A percentile compares a stretch with the other conserved stretches of the same genome.
phyloP scores from a whole-genome alignment of 2,329 filamentous ascomycete genomes.

The Hypoxylon sp. region DNA sequence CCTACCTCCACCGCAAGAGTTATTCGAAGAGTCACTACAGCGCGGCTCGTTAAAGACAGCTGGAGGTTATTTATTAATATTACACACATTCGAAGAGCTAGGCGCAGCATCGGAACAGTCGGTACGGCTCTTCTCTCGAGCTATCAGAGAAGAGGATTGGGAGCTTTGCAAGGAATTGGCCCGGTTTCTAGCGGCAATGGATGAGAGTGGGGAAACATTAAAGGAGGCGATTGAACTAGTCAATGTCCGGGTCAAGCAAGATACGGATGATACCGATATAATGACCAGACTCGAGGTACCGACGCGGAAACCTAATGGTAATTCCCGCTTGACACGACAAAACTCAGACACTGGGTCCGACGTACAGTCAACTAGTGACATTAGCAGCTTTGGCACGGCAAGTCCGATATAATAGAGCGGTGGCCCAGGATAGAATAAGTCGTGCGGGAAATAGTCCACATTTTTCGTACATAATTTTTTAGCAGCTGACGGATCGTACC shows the following conservation, averaged over 20 bases:
- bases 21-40: slow-evolving; percentile 93
- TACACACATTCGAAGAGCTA: slow-evolving; percentile 85
- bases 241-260: slow-evolving; percentile 59
- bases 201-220: slow-evolving; percentile 86
- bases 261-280: slow-evolving; percentile 52
- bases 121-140: slow-evolving; percentile 83
- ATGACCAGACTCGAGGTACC: slow-evolving; percentile 55
- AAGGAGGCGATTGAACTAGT: slow-evolving; percentile 78
- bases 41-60: slow-evolving; percentile 93
- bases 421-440: slow-evolving; percentile 31
- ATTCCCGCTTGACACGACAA: slow-evolving; percentile 48
- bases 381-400: slow-evolving; percentile 52
- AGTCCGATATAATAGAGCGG: slow-evolving; percentile 49
- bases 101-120: slow-evolving; percentile 80
- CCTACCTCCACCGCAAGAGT: slow-evolving; percentile 87
- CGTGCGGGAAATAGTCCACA: slow-evolving; percentile 3
- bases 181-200: slow-evolving; percentile 93
- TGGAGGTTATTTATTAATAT: slow-evolving; percentile 93
- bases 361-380: slow-evolving; percentile 51
- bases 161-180: slow-evolving; percentile 95
- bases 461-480: slow-evolving; percentile 26
- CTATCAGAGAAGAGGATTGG: slow-evolving; percentile 90
- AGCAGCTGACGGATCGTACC: slow-evolving; percentile 29
- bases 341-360: slow-evolving; percentile 54
- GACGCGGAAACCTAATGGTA: slow-evolving; percentile 50